Evolutionary conservation across 2,329 filamentous ascomycete species (phyloP).

Genomic region (Pseudogymnoascus sp.): DNA sequence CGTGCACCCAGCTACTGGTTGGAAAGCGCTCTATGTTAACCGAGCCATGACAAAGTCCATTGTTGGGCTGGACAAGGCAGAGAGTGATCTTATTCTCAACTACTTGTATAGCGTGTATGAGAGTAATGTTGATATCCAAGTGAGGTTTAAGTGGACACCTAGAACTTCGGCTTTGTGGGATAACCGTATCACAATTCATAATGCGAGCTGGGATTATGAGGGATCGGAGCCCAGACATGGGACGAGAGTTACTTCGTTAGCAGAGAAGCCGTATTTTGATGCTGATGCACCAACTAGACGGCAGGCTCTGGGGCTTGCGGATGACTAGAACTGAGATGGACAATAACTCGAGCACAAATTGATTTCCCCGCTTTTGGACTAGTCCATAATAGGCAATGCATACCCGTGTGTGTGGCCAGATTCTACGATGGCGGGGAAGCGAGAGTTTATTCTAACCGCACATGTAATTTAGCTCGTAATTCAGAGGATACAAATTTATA

Average conservation of each 20-base stretch:
- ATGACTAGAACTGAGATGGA: conserved; percentile 29
- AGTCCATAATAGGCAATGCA: no score
- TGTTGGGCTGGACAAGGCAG: conserved; percentile 58
- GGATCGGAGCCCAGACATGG: conserved; percentile 60
- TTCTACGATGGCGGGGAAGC: no score
- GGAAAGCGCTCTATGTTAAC: conserved; percentile 68
- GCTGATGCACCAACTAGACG: conserved; percentile 56
- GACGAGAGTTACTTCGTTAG: conserved; percentile 61
- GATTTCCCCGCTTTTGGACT: neutral
- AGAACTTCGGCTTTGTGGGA: conserved; percentile 63
- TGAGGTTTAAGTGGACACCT: conserved; percentile 63
- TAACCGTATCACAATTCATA: conserved; percentile 66
- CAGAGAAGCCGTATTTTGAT: conserved; percentile 64
- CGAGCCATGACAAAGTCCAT: conserved; percentile 60
- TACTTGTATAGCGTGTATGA: conserved; percentile 64
- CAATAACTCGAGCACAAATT: neutral
- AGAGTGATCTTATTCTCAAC: conserved; percentile 59
- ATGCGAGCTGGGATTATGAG: conserved; percentile 66
- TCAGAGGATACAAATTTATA: no score
- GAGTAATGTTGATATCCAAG: conserved; percentile 59
- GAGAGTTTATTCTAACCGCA: neutral
- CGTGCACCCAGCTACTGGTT: conserved; percentile 64
- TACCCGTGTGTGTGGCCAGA: no score
- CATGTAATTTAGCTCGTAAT: no score
- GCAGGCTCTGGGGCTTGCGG: conserved; percentile 56